These are phyloP conservation scores for Sphaerulina musiva DNA, from an alignment of 2,329 filamentous ascomycete species.

Conservation along the genomic window DNA sequence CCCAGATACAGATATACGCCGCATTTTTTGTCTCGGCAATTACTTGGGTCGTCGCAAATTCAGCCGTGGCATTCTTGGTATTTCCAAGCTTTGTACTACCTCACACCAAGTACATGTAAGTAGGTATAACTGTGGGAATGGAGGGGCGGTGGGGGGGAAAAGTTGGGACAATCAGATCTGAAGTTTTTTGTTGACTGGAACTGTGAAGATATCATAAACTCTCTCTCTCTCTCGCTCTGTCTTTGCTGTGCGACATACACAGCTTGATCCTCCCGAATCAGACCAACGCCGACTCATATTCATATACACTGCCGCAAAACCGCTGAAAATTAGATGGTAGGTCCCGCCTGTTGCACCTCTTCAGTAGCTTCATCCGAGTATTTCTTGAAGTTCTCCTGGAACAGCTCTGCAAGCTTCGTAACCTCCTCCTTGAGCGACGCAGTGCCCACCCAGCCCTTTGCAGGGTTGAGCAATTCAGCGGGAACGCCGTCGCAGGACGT, in stretches of 20 bases:
- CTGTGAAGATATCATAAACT: not conserved
- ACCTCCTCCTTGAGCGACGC: slow-evolving; percentile 79
- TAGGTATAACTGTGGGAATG: too few species aligned
- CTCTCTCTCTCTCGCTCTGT: too few species aligned
- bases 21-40: too few species aligned
- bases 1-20: too few species aligned
- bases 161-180: too few species aligned
- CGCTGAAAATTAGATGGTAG: slow-evolving; percentile 18
- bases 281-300: not conserved
- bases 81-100: too few species aligned
- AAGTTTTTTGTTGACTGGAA: not conserved
- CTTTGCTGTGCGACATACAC: not conserved
- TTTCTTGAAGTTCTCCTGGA: slow-evolving; percentile 97
- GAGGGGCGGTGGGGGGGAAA: too few species aligned
- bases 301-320: not conserved
- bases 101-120: too few species aligned
- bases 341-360: slow-evolving; percentile 44
- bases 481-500: slow-evolving; percentile 85
- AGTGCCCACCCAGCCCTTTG: slow-evolving; percentile 79
- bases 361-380: slow-evolving; percentile 67
- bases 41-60: too few species aligned
- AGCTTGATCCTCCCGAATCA: not conserved
- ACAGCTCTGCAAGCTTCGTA: slow-evolving; percentile 79
- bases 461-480: slow-evolving; percentile 86
- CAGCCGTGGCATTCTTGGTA: too few species aligned